phyloP scores from a whole-genome alignment of 2,329 filamentous ascomycete genomes.

The Aspergillus sp. region DNA sequence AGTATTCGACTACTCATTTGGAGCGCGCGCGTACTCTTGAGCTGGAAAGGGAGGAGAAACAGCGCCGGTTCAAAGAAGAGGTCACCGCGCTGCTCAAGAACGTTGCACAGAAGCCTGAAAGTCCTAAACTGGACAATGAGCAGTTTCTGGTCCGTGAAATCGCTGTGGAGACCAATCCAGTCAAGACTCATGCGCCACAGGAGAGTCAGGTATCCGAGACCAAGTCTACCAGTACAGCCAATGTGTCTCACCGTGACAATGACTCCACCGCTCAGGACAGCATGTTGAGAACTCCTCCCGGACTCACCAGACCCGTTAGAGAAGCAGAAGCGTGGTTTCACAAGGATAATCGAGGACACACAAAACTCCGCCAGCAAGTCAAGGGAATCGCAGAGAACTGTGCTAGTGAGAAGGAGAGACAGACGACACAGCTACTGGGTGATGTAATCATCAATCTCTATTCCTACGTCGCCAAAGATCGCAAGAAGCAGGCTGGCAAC shows the following conservation, averaged over 20 bases:
- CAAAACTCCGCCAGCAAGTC: conserved; percentile 22
- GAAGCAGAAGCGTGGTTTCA: conserved; percentile 29
- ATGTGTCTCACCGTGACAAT: neutral
- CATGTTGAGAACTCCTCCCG: conserved; percentile 17
- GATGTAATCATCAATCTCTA: conserved; percentile 25
- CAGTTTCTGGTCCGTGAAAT: neutral
- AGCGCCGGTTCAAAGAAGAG: conserved; percentile 12
- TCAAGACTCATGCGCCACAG: neutral
- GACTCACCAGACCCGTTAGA: conserved; percentile 19
- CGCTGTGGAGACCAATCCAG: neutral
- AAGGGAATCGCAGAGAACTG: conserved; percentile 18
- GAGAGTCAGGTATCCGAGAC: neutral
- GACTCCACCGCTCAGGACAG: neutral
- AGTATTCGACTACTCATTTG: neutral
- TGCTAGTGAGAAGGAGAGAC: conserved; percentile 12
- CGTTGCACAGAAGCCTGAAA: neutral
- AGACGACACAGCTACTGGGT: conserved; percentile 23
- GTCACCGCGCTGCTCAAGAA: conserved; percentile 9
- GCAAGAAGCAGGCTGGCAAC: conserved; percentile 9
- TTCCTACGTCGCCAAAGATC: conserved; percentile 17
- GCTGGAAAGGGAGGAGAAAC: neutral
- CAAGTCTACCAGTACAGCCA: neutral
- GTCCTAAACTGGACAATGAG: conserved; percentile 1
- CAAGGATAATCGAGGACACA: conserved; percentile 20
- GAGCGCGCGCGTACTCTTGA: neutral